These are phyloP conservation scores for Peronospora farinosa DNA, from an alignment of 352 stramenopile genomes.

Conservation along the genomic window DNA sequence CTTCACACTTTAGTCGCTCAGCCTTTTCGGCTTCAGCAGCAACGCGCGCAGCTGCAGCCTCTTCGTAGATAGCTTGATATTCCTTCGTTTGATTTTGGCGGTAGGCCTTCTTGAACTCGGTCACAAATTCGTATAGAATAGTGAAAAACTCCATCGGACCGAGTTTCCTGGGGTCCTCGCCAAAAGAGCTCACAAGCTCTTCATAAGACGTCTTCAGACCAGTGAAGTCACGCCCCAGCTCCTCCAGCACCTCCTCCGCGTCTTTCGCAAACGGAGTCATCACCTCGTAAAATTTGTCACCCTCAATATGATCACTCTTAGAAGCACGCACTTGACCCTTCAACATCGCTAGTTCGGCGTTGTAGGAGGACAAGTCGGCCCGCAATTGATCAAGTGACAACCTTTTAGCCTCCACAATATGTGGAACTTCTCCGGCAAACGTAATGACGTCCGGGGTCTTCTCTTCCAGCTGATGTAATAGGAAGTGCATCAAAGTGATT, in stretches of 20 bases:
- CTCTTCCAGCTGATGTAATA: conserved; percentile 74
- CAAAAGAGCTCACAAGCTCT: conserved; percentile 77
- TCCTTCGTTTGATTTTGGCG: conserved; percentile 86
- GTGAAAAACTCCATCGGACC: conserved; percentile 80
- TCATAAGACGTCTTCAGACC: conserved; percentile 66
- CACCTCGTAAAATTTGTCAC: conserved; percentile 74
- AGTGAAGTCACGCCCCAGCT: conserved; percentile 71
- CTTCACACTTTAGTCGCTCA: conserved; percentile 39
- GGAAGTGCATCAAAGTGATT: conserved; percentile 78
- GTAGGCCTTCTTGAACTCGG: conserved; percentile 85
- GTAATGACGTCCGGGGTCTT: conserved; percentile 68
- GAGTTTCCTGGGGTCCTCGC: conserved; percentile 75
- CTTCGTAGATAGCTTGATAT: conserved; percentile 73
- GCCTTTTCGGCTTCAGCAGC: conserved; percentile 45
- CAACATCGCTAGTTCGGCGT: conserved; percentile 77
- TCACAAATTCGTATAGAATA: conserved; percentile 79
- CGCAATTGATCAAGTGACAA: conserved; percentile 78
- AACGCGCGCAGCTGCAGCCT: conserved; percentile 37
- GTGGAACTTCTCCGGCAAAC: conserved; percentile 70
- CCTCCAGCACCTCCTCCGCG: conserved; percentile 72
- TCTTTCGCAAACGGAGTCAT: conserved; percentile 80
- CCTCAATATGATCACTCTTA: conserved; percentile 65
- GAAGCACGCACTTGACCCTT: conserved; percentile 76
- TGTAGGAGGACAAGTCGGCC: conserved; percentile 76
- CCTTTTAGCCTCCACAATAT: conserved; percentile 71